These are phyloP conservation scores for Staphylotrichum longicolle DNA, from an alignment of 495 filamentous ascomycete species.

Conservation along the genomic window DNA sequence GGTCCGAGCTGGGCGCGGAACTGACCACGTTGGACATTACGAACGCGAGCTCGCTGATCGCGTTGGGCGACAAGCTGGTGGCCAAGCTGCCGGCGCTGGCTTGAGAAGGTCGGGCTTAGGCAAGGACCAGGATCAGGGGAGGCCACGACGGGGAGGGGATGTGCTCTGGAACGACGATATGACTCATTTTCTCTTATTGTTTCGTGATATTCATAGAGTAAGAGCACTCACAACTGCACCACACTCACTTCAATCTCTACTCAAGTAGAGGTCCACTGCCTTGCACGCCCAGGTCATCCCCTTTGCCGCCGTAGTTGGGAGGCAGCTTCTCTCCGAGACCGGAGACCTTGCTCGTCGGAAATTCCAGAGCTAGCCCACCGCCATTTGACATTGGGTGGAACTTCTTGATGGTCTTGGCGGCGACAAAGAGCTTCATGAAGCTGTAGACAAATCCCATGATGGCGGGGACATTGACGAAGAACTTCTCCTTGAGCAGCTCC, in stretches of 20 bases:
- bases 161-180: too few relatives aligned
- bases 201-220: too few relatives aligned
- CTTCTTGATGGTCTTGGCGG: constrained; percentile 77
- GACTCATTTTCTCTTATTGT: too few relatives aligned
- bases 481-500: constrained; percentile 81
- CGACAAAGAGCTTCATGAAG: constrained; percentile 75
- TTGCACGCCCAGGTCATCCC: constrained; percentile 42
- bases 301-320: constrained; percentile 72
- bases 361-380: constrained; percentile 62
- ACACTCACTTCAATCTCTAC: background rate
- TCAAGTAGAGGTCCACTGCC: constrained; percentile 35
- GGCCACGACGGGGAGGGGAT: too few relatives aligned
- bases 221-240: too few relatives aligned
- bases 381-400: constrained; percentile 80
- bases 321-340: constrained; percentile 59
- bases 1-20: constrained; percentile 11
- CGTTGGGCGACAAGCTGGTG: constrained; percentile 18
- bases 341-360: constrained; percentile 45
- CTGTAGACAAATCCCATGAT: constrained; percentile 86
- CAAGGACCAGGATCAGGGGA: too few relatives aligned
- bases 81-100: constrained; percentile 10
- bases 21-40: constrained; percentile 19
- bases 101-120: background rate
- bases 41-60: constrained; percentile 21
- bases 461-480: constrained; percentile 85